Evolutionary conservation across 306 rosid species (phyloP).

Genomic region (peach (Prunus persica)): Prunus_persica_NCBIv2 NC_034010.1:28767501-28768000

Average conservation of each 20-base stretch:
- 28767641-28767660: slow-evolving; percentile 7
- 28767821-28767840: slow-evolving; percentile 47
- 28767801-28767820: neutral
- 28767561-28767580: neutral
- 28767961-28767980: neutral
- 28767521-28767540: neutral
- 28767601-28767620: neutral
- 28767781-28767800: slow-evolving; percentile 9
- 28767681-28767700: neutral
- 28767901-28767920: slow-evolving; percentile 65
- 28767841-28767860: slow-evolving; percentile 81
- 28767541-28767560: neutral
- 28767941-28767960: slow-evolving; percentile 13
- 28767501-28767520: too few relatives aligned
- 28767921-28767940: slow-evolving; percentile 15
- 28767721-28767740: neutral
- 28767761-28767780: slow-evolving; percentile 1
- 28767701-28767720: neutral
- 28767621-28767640: neutral
- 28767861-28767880: slow-evolving; percentile 86
- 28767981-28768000: neutral
- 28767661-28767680: neutral
- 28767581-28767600: neutral
- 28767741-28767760: slow-evolving; percentile 1
- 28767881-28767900: slow-evolving; percentile 78